Percentiles rank a stretch among this genome's conserved stretches.
Conservation (phyloP, 768 basidiomycete genomes). For the Pisolithus tinctorius region DNA sequence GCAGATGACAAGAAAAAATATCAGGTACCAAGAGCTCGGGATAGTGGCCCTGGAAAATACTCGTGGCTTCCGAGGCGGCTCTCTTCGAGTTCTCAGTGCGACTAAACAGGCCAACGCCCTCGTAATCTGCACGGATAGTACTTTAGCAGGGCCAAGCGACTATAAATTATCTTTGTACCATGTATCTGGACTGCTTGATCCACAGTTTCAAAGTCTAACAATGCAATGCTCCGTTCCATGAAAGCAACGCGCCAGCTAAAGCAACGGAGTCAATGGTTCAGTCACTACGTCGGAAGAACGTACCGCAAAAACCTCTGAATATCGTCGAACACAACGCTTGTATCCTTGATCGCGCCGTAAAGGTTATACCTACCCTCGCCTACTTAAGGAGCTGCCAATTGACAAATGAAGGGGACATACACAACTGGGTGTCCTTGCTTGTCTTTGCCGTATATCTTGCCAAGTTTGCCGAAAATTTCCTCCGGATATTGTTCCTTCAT, state of each 20-base stretch:
- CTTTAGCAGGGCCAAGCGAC: background rate
- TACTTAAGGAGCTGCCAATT: background rate
- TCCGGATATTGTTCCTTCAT: slow-evolving; percentile 56
- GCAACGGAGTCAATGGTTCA: slow-evolving; percentile 3
- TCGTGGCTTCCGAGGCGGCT: slow-evolving; percentile 68
- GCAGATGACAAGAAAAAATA: background rate
- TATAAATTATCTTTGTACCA: slow-evolving; percentile 30
- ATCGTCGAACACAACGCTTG: slow-evolving; percentile 70
- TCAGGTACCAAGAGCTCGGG: slow-evolving; percentile 65
- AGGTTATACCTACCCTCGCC: slow-evolving; percentile 56
- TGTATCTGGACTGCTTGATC: slow-evolving; percentile 74
- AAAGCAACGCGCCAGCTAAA: slow-evolving; percentile 72
- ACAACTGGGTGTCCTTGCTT: slow-evolving; percentile 63
- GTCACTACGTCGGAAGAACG: background rate
- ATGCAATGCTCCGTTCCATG: slow-evolving; percentile 59
- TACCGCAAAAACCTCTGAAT: slow-evolving; percentile 71
- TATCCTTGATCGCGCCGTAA: slow-evolving; percentile 64
- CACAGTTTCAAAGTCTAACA: slow-evolving; percentile 65
- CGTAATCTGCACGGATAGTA: slow-evolving; percentile 49
- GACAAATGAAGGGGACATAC: slow-evolving; percentile 33
- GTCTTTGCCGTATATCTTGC: slow-evolving; percentile 61
- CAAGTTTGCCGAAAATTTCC: slow-evolving; percentile 58
- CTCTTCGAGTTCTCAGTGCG: slow-evolving; percentile 70
- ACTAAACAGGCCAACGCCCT: slow-evolving; percentile 58
- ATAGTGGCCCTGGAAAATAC: slow-evolving; percentile 71